phyloP scores from a whole-genome alignment of 2,329 filamentous ascomycete genomes.

The Chaetomium globosum region DNA sequence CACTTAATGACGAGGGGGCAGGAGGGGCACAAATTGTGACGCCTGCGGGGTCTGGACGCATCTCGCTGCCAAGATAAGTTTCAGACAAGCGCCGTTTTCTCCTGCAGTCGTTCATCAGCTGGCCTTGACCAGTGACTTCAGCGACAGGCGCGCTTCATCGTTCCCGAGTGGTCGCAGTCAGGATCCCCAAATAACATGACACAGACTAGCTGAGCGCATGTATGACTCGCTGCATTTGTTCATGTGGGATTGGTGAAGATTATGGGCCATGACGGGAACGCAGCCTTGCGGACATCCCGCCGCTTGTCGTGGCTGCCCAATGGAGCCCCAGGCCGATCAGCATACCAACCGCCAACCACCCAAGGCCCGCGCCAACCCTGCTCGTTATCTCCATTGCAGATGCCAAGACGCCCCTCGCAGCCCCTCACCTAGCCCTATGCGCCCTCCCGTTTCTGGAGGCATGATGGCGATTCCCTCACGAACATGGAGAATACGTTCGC shows the following conservation, averaged over 20 bases:
- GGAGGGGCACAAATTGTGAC: slow-evolving; percentile 20
- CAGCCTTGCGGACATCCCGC: slow-evolving; percentile 12
- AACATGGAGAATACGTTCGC: slow-evolving; percentile 8
- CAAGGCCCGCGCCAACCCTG: slow-evolving; percentile 17
- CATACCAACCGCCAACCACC: slow-evolving; percentile 15
- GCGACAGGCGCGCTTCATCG: neutral
- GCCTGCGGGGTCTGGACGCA: slow-evolving; percentile 16
- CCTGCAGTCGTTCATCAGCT: slow-evolving; percentile 17
- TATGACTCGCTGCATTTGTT: slow-evolving; percentile 2
- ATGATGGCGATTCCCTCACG: slow-evolving; percentile 6
- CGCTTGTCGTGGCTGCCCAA: slow-evolving; percentile 13
- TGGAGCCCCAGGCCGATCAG: slow-evolving; percentile 12
- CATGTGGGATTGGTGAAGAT: slow-evolving; percentile 3
- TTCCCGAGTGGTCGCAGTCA: neutral
- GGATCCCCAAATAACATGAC: slow-evolving; percentile 8
- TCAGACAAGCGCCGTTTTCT: slow-evolving; percentile 19
- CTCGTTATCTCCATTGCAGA: slow-evolving; percentile 11
- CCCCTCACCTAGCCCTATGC: slow-evolving; percentile 34
- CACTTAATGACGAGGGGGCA: slow-evolving; percentile 1
- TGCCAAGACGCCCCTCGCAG: slow-evolving; percentile 25
- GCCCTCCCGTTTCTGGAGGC: slow-evolving; percentile 15
- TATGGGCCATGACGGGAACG: neutral
- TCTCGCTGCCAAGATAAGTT: slow-evolving; percentile 24
- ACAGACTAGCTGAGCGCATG: slow-evolving; percentile 16
- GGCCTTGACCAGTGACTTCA: slow-evolving; percentile 18